Evolutionary conservation across 345 rosid species (phyloP).

Genomic region (Citrus hindsii): DNA sequence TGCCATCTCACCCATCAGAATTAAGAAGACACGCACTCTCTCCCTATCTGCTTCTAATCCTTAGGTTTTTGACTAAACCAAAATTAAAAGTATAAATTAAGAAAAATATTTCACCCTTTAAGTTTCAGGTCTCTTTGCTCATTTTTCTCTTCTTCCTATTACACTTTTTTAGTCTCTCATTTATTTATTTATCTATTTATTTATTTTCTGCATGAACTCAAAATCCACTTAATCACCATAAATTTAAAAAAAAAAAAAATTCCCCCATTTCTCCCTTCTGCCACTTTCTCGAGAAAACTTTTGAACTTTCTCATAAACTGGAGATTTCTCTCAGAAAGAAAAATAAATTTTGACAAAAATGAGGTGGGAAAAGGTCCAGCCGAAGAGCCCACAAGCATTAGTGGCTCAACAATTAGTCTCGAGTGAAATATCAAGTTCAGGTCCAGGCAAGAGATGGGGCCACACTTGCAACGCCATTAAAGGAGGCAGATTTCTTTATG

Average conservation of each 20-base stretch:
- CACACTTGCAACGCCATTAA: conserved; percentile 91
- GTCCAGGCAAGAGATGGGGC: conserved; percentile 98
- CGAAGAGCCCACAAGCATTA: conserved; percentile 20
- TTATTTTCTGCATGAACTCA: conserved; percentile 24
- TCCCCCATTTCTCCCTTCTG: conserved; percentile 9
- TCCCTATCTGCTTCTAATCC: neutral
- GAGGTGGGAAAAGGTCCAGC: conserved; percentile 80
- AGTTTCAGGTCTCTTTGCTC: conserved; percentile 9
- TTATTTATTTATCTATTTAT: neutral
- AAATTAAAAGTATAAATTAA: neutral
- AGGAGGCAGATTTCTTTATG: conserved; percentile 85
- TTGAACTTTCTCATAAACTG: conserved; percentile 27
- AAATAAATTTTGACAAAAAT: conserved; percentile 20
- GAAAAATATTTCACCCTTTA: neutral
- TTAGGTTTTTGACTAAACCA: neutral
- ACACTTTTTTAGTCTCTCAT: neutral
- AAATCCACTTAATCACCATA: conserved; percentile 25
- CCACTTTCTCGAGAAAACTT: conserved; percentile 13
- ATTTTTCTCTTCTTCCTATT: neutral
- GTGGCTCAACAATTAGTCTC: conserved; percentile 34
- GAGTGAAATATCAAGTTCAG: conserved; percentile 23
- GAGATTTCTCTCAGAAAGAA: conserved; percentile 20
- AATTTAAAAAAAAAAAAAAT: neutral
- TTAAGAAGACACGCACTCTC: neutral
- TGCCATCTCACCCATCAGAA: conserved; percentile 2